Percentiles rank a stretch among this genome's conserved stretches.
Conservation (phyloP, 129 eudicot genomes). For the Arctium minus region DNA sequence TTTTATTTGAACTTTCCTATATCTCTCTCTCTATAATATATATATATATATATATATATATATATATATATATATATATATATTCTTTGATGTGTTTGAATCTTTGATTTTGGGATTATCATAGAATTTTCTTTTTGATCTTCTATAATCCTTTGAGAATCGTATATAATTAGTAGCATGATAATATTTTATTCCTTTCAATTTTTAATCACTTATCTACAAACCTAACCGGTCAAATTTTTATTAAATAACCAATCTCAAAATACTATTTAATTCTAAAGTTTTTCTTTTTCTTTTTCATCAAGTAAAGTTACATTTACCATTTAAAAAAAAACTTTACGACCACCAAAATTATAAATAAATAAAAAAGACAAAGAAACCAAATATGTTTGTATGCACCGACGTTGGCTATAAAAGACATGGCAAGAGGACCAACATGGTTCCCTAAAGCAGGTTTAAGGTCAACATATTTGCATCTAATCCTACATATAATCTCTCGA, state of each 20-base stretch:
- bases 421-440: not conserved
- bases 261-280: not conserved
- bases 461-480: not conserved
- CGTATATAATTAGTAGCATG: not conserved
- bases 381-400: not conserved
- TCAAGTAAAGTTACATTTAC: not conserved
- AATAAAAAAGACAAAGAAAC: not conserved
- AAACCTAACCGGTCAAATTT: not conserved
- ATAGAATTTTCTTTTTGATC: not conserved
- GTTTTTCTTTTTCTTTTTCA: not conserved
- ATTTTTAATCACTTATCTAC: not conserved
- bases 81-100: not conserved
- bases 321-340: not conserved
- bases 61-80: too few species aligned
- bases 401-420: not conserved
- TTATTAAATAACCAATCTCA: not conserved
- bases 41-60: too few species aligned
- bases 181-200: not conserved
- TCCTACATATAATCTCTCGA: not conserved
- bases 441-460: not conserved
- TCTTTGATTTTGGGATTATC: not conserved
- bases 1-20: too few species aligned
- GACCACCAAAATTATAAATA: not conserved
- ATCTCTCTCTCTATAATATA: too few species aligned
- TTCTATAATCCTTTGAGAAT: not conserved